phyloP scores from a whole-genome alignment of 306 rosid species.

The Malus asiatica region DNA sequence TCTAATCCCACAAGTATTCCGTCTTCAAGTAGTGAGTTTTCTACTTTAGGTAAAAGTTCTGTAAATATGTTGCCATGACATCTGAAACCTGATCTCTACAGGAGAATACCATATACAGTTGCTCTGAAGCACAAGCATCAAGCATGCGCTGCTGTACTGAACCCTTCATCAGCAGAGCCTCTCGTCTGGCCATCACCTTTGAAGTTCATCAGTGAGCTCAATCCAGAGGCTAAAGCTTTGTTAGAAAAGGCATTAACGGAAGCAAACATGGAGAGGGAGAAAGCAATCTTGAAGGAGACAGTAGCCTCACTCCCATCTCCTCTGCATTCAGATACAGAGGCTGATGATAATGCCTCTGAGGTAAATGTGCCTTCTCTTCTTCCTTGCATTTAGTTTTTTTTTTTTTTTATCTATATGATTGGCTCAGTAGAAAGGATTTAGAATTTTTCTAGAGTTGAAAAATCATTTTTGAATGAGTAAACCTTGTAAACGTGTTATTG shows the following conservation, averaged over 20 bases:
- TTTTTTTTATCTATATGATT: not conserved
- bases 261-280: conserved; percentile 84
- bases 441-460: not conserved
- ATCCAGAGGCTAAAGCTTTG: conserved; percentile 71
- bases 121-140: conserved; percentile 64
- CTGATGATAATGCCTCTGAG: conserved; percentile 57
- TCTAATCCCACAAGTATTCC: not conserved
- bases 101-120: conserved; percentile 71
- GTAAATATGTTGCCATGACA: not conserved
- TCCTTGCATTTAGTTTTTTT: not conserved
- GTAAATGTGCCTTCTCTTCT: conserved; percentile 27
- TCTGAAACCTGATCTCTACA: conserved; percentile 23
- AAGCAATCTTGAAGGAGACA: conserved; percentile 44
- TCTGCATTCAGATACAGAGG: conserved; percentile 37
- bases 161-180: conserved; percentile 82
- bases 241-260: conserved; percentile 74
- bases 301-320: conserved; percentile 33
- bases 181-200: conserved; percentile 93
- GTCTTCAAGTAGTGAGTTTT: not conserved
- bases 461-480: not conserved
- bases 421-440: not conserved
- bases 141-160: conserved; percentile 65
- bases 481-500: not conserved
- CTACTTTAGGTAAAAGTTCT: not conserved
- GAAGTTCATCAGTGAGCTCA: conserved; percentile 80